Conservation (phyloP, 2,329 filamentous ascomycete species). For the Lachnellula subtilissima region DNA sequence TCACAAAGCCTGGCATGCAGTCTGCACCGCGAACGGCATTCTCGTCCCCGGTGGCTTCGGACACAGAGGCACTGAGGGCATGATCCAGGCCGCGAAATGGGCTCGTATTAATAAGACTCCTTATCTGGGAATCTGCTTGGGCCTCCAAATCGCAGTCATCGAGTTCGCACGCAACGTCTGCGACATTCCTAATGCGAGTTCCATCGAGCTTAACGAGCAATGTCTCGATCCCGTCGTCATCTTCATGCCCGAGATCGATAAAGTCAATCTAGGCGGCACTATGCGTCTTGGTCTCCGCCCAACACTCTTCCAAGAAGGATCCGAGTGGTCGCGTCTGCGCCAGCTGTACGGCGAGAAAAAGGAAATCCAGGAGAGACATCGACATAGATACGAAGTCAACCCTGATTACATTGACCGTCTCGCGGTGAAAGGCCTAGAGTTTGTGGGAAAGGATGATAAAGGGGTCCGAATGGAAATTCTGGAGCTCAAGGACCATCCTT, state of each 20-base stretch:
- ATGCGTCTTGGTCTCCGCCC: conserved; percentile 78
- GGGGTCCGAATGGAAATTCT: conserved; percentile 79
- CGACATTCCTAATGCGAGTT: conserved; percentile 45
- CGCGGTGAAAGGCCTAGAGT: conserved; percentile 63
- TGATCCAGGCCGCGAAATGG: conserved; percentile 84
- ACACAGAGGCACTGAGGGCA: conserved; percentile 75
- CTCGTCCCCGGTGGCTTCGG: conserved; percentile 62
- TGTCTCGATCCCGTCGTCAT: conserved; percentile 54
- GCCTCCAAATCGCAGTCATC: conserved; percentile 75
- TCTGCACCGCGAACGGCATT: conserved; percentile 64
- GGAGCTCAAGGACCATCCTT: conserved; percentile 78
- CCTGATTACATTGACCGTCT: conserved; percentile 68
- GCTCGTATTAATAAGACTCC: conserved; percentile 76
- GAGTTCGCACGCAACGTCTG: conserved; percentile 78
- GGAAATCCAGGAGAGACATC: conserved; percentile 67
- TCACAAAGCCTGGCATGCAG: conserved; percentile 79
- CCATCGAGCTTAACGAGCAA: conserved; percentile 30
- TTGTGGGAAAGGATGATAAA: conserved; percentile 74
- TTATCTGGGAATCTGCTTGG: conserved; percentile 81
- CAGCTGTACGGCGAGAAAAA: conserved; percentile 61
- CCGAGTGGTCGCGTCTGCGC: conserved; percentile 74
- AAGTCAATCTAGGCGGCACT: conserved; percentile 73
- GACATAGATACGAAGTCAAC: conserved; percentile 89
- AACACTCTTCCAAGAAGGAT: conserved; percentile 69
- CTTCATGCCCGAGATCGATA: conserved; percentile 87